Percentiles rank a stretch among this genome's conserved stretches.
phyloP scores from a whole-genome alignment of 345 rosid species.

The Arabis alpina region DNA sequence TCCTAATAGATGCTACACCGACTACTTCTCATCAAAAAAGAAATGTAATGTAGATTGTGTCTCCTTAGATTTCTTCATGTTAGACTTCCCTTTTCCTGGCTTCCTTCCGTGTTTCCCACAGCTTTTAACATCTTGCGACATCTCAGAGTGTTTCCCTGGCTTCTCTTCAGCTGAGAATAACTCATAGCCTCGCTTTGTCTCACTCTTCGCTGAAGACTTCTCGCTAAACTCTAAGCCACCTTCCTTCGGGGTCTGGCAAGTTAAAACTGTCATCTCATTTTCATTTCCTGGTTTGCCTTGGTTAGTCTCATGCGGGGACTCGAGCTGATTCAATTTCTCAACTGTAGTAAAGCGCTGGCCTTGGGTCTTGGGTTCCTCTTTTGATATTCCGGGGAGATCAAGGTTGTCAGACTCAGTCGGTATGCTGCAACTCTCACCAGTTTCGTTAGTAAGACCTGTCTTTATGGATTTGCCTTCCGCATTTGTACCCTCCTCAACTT shows the following conservation, averaged over 20 bases:
- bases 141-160: constrained; percentile 25
- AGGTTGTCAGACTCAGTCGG: neutral
- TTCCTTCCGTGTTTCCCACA: constrained; percentile 16
- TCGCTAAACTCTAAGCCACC: constrained; percentile 28
- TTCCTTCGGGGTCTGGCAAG: constrained; percentile 15
- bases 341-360: neutral
- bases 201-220: constrained; percentile 38
- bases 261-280: constrained; percentile 8
- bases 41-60: constrained; percentile 69
- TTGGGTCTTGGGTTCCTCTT: constrained; percentile 12
- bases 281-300: constrained; percentile 12
- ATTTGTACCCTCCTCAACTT: constrained; percentile 20
- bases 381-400: neutral
- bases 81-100: constrained; percentile 55
- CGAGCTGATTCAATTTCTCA: constrained; percentile 15
- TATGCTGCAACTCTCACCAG: constrained; percentile 11
- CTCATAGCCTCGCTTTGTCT: constrained; percentile 52
- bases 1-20: constrained; percentile 1
- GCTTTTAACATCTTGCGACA: constrained; percentile 27
- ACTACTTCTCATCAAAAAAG: constrained; percentile 59
- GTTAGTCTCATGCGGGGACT: neutral
- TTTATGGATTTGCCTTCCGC: constrained; percentile 12
- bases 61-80: constrained; percentile 45
- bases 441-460: constrained; percentile 2
- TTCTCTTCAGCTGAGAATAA: constrained; percentile 45